phyloP scores from a whole-genome alignment of 352 stramenopile genomes.

The Globisporangium cystogenes region DNA sequence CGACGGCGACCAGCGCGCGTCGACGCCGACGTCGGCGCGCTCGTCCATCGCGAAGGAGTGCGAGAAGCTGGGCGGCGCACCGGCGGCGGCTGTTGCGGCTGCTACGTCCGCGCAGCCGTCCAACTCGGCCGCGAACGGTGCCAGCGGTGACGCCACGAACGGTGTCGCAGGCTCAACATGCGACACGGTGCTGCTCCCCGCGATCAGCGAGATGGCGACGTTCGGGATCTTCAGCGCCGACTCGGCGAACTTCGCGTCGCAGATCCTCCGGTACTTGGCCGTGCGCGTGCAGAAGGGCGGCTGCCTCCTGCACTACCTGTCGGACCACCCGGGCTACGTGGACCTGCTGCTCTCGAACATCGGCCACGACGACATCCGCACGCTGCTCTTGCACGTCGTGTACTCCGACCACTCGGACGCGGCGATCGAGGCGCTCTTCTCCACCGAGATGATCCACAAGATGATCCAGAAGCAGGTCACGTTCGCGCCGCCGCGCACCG shows the following conservation, averaged over 20 bases:
- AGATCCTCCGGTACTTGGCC: conserved; percentile 79
- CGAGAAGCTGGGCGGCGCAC: conserved; percentile 7
- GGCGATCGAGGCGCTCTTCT: conserved; percentile 64
- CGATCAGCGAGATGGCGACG: conserved; percentile 35
- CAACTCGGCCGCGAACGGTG: not conserved
- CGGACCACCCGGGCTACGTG: conserved; percentile 42
- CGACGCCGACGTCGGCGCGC: conserved; percentile 9
- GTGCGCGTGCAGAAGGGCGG: conserved; percentile 70
- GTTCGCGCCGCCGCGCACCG: conserved; percentile 62
- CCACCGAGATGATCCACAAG: conserved; percentile 66
- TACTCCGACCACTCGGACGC: conserved; percentile 83
- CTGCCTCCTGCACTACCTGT: conserved; percentile 73
- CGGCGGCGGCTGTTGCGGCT: too few species aligned
- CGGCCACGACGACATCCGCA: conserved; percentile 77
- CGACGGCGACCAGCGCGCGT: not conserved
- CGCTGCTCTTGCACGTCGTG: conserved; percentile 68
- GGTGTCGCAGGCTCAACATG: conserved; percentile 18
- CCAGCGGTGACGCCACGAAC: conserved; percentile 16
- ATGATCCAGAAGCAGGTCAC: conserved; percentile 75
- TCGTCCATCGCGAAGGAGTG: conserved; percentile 6
- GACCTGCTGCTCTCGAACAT: conserved; percentile 78
- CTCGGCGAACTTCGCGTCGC: conserved; percentile 72
- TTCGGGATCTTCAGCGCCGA: conserved; percentile 74
- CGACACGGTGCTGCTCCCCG: conserved; percentile 28
- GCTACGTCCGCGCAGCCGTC: not conserved